phyloP scores from a whole-genome alignment of 345 rosid species.

The Anastatica hierochuntica region DNA sequence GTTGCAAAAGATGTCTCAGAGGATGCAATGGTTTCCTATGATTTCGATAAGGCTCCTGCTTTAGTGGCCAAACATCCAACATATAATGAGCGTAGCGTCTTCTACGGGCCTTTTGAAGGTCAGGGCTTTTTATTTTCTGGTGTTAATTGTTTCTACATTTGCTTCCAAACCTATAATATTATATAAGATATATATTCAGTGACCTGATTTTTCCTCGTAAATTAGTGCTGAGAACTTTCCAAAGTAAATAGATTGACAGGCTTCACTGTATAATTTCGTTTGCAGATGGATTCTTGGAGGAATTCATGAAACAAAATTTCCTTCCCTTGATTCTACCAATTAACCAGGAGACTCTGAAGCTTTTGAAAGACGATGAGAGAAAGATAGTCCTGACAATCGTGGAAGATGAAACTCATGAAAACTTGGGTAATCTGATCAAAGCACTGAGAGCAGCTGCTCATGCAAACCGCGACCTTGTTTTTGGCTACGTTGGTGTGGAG shows the following conservation, averaged over 20 bases:
- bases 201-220: no score
- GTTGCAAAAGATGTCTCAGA: constrained; percentile 75
- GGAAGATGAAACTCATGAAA: constrained; percentile 67
- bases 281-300: constrained; percentile 70
- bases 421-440: constrained; percentile 45
- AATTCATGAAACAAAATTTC: constrained; percentile 73
- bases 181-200: no score
- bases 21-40: constrained; percentile 50
- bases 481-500: constrained; percentile 73
- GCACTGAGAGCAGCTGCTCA: constrained; percentile 81
- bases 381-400: constrained; percentile 67
- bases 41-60: constrained; percentile 81
- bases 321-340: constrained; percentile 75
- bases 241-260: no score
- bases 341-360: constrained; percentile 59
- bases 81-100: constrained; percentile 50
- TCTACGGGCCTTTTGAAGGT: constrained; percentile 97
- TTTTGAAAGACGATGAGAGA: constrained; percentile 74
- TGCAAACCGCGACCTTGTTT: constrained; percentile 82
- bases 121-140: constrained; percentile 7
- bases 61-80: constrained; percentile 55
- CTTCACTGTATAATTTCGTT: no score
- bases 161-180: no score
- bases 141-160: no score
- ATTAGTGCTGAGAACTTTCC: no score